A percentile compares a stretch with the other conserved stretches of the same genome.
Evolutionary conservation across 352 stramenopile genomes (phyloP).

Genomic region (Globisporangium barbulae): DNA sequence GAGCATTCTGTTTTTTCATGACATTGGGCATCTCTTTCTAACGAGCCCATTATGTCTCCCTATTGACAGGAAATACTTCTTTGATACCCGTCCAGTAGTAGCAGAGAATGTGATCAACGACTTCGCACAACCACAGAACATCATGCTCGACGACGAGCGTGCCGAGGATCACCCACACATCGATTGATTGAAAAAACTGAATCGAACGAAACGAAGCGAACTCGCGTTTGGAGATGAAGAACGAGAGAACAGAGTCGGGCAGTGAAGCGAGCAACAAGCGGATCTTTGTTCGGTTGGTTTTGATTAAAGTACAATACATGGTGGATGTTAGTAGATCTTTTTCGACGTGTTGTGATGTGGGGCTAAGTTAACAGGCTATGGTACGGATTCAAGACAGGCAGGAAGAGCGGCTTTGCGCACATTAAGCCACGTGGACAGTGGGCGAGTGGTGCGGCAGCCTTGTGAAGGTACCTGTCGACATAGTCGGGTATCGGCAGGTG

Average conservation of each 20-base stretch:
- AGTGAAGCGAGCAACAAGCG: background rate
- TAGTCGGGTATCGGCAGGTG: background rate
- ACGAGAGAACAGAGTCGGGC: background rate
- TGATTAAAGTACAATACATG: constrained; percentile 14
- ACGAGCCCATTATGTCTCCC: background rate
- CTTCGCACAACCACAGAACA: constrained; percentile 35
- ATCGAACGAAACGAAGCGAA: background rate
- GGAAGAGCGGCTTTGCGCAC: background rate
- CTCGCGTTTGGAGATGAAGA: background rate
- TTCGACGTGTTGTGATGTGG: background rate
- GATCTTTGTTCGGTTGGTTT: constrained; percentile 1
- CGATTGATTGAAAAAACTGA: constrained; percentile 29
- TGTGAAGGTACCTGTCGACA: background rate
- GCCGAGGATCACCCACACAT: constrained; percentile 44
- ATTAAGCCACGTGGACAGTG: background rate
- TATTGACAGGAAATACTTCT: constrained; percentile 48
- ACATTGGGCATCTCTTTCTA: background rate
- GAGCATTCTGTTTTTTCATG: constrained; percentile 19
- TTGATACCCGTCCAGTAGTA: constrained; percentile 49
- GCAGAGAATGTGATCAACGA: constrained; percentile 64
- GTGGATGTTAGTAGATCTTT: constrained; percentile 10
- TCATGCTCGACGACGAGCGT: constrained; percentile 30
- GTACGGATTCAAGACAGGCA: constrained; percentile 2
- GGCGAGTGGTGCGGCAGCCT: background rate
- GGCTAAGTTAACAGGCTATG: constrained; percentile 15